These are phyloP conservation scores for Microstegium vimineum DNA, from an alignment of 176 grass and related monocot species.

Conservation along the genomic window DNA sequence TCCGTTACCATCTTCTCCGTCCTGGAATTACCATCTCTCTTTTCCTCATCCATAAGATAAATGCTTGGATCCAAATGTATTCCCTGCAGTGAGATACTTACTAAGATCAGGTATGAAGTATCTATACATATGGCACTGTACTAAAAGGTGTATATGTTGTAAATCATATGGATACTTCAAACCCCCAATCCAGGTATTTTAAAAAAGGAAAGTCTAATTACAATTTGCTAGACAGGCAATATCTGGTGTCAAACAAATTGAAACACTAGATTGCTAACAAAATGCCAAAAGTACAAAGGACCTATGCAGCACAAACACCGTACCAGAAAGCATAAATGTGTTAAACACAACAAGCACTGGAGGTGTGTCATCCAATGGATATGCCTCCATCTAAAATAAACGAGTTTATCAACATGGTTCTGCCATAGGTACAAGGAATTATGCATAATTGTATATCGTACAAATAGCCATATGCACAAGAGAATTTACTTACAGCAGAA, in stretches of 20 bases:
- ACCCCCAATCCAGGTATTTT: not conserved
- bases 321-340: not conserved
- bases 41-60: constrained; percentile 95
- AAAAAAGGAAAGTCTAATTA: not conserved
- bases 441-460: not conserved
- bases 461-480: not conserved
- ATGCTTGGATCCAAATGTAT: constrained; percentile 99
- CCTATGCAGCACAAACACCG: not conserved
- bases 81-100: constrained; percentile 47
- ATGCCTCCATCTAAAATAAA: not conserved
- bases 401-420: not conserved
- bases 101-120: not conserved
- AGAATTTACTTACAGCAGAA: not conserved
- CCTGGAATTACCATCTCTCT: constrained; percentile 48
- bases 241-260: not conserved
- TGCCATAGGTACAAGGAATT: not conserved
- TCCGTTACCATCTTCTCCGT: constrained; percentile 30
- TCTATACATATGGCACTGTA: not conserved
- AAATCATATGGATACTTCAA: not conserved
- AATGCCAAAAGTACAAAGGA: not conserved
- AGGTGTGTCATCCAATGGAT: not conserved
- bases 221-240: not conserved
- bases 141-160: not conserved
- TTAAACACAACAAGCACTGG: not conserved
- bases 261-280: not conserved